phyloP scores from a whole-genome alignment of 1,284 basidiomycete genomes.

The Chondrostereum purpureum region DNA sequence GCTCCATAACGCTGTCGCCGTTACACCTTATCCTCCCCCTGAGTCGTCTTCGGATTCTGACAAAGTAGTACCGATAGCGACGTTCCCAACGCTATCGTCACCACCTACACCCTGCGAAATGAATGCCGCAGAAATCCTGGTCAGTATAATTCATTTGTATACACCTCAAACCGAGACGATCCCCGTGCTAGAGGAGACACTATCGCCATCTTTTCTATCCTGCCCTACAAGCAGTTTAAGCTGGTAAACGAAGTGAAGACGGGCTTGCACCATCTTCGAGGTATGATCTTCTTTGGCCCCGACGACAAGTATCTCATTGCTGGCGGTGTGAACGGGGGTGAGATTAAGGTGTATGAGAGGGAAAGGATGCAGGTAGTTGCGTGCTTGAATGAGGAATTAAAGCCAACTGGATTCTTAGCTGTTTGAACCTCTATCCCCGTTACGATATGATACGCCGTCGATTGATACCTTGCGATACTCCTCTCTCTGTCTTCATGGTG shows the following conservation, averaged over 20 bases:
- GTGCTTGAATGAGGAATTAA: constrained; percentile 27
- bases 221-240: constrained; percentile 32
- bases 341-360: constrained; percentile 47
- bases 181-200: constrained; percentile 54
- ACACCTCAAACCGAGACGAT: constrained; percentile 60
- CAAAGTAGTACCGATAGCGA: constrained; percentile 36
- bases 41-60: no score
- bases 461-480: no score
- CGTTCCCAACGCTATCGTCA: constrained; percentile 37
- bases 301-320: constrained; percentile 42
- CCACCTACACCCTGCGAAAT: constrained; percentile 36
- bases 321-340: constrained; percentile 41
- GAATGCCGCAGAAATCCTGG: constrained; percentile 53
- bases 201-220: constrained; percentile 49
- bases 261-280: constrained; percentile 45
- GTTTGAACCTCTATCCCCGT: no score
- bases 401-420: constrained; percentile 46
- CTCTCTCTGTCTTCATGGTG: no score
- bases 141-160: constrained; percentile 46
- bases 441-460: no score
- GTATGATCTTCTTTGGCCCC: constrained; percentile 43
- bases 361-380: constrained; percentile 35
- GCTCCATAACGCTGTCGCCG: constrained; percentile 48
- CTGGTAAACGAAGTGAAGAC: constrained; percentile 43
- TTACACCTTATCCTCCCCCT: constrained; percentile 32